phyloP scores from a whole-genome alignment of 2,329 filamentous ascomycete genomes.

The Verticillium dahliae region DNA sequence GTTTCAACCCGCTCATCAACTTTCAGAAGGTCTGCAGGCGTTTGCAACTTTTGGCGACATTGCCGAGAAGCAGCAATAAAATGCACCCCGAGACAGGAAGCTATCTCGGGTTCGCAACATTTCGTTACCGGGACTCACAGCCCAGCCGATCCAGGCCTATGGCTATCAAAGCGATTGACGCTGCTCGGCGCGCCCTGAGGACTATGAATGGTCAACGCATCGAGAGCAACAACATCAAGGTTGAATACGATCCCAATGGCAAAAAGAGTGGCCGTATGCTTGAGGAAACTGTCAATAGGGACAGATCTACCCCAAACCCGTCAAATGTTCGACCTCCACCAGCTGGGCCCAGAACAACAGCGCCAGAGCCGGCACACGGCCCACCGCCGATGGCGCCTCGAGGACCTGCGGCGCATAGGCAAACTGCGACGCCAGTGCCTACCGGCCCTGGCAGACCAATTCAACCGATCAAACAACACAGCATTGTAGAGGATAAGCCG shows the following conservation, averaged over 20 bases:
- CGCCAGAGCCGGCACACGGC: constrained; percentile 41
- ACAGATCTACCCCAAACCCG: constrained; percentile 37
- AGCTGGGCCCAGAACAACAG: constrained; percentile 27
- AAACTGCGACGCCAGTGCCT: constrained; percentile 19
- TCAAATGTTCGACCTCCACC: constrained; percentile 21
- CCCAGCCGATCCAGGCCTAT: constrained; percentile 41
- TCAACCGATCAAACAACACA: constrained; percentile 33
- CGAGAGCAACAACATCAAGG: constrained; percentile 68
- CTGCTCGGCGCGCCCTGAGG: constrained; percentile 73
- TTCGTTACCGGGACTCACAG: constrained; percentile 76
- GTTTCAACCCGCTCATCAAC: constrained; percentile 85
- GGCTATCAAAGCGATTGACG: constrained; percentile 64
- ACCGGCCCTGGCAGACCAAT: constrained; percentile 3
- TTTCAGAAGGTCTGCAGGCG: constrained; percentile 68
- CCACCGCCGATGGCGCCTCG: constrained; percentile 82
- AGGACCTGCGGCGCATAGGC: constrained; percentile 61
- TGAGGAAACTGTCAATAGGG: constrained; percentile 64
- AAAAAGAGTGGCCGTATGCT: constrained; percentile 74
- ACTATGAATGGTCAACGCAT: constrained; percentile 74
- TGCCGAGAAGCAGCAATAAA: constrained; percentile 83
- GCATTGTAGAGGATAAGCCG: constrained; percentile 57
- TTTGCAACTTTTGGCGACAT: constrained; percentile 84
- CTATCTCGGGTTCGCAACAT: constrained; percentile 87
- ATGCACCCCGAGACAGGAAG: constrained; percentile 92
- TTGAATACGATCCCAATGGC: constrained; percentile 86